Percentiles rank a stretch among this genome's conserved stretches.
These are phyloP conservation scores for Ophiorrhiza pumila DNA, from an alignment of 257 asterid species.

Conservation along the genomic window DNA sequence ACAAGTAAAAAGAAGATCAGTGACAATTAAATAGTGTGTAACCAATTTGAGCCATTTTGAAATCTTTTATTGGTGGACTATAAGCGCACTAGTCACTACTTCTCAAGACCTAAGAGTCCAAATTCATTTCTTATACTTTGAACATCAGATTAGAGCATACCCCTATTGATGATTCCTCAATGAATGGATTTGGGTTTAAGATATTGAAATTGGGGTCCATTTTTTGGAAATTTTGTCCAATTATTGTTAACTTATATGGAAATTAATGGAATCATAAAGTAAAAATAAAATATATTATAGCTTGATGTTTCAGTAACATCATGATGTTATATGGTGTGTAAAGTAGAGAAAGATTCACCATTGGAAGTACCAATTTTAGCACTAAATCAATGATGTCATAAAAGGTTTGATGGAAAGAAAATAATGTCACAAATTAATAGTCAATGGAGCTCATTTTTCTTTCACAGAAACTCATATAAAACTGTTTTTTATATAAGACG, in stretches of 20 bases:
- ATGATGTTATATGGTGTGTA: not conserved
- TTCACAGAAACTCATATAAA: too few relatives aligned
- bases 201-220: slow-evolving; percentile 5
- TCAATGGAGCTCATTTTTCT: not conserved
- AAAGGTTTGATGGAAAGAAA: not conserved
- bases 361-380: not conserved
- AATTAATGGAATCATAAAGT: slow-evolving; percentile 5
- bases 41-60: slow-evolving; percentile 8
- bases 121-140: not conserved
- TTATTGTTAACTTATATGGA: slow-evolving; percentile 6
- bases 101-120: slow-evolving; percentile 2
- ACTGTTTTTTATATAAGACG: too few relatives aligned
- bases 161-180: slow-evolving; percentile 13
- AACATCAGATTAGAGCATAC: not conserved
- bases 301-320: not conserved
- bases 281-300: not conserved
- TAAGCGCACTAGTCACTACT: not conserved
- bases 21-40: not conserved
- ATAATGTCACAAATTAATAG: not conserved
- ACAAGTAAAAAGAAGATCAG: not conserved
- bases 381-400: slow-evolving; percentile 7
- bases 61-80: slow-evolving; percentile 7
- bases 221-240: slow-evolving; percentile 12
- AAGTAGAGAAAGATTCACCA: slow-evolving; percentile 7
- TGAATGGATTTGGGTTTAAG: slow-evolving; percentile 24